Base-by-base conservation (phyloP, 1,284 basidiomycete species). In the Puccinia horiana region DNA sequence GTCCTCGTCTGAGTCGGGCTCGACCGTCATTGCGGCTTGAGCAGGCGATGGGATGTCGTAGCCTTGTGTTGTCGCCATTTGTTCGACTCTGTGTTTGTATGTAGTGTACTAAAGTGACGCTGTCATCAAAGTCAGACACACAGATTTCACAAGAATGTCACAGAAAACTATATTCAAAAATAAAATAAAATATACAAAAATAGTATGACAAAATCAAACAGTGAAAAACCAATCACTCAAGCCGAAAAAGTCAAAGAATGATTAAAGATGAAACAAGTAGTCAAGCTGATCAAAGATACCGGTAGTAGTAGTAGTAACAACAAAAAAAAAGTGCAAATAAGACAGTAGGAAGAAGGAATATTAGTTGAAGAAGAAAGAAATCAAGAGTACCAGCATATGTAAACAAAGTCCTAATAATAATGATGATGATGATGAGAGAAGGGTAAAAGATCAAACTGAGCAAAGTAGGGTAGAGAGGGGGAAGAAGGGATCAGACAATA, bases 41-140 rank as follows among this genome's bases (percentile, higher is more conserved):
- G 78, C 61, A 12, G 67, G 67, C 35, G 78, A 81, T 42, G 77
- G 77, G 54, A 79, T 79, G 49, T 79, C 77, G 32, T 79, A 79
- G n/a, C 77, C 77, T 52, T 23, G 29, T 14, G 61, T 26, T 11
- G 77, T 29, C 77, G 72, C 72, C 32, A 35, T 35, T 37, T 23
- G 35, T 54, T 14, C 26, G 61, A 35, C 32, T 20, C 16, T 5
- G 1, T 29, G 61, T 2, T 61, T 61, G 6, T 29, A 3, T 12
- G 26, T 47, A 8, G 9, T 16, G 44, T 47, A 16, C 44, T 47
- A 47, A 47, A 8, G 44, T 47, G 44, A 8, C n/a, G 29, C 32
- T 35, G 29, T 18, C 29, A 14, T 26, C 58, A 29, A 35, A 18
- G 6, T 58, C 56, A 18, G 4, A 52, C 11, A 52, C 49, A 4